Evolutionary conservation across 2,329 filamentous ascomycete species (phyloP), one percentile per base, ranked within the genome.

Genomic region (Stylonectria norvegica): DNA sequence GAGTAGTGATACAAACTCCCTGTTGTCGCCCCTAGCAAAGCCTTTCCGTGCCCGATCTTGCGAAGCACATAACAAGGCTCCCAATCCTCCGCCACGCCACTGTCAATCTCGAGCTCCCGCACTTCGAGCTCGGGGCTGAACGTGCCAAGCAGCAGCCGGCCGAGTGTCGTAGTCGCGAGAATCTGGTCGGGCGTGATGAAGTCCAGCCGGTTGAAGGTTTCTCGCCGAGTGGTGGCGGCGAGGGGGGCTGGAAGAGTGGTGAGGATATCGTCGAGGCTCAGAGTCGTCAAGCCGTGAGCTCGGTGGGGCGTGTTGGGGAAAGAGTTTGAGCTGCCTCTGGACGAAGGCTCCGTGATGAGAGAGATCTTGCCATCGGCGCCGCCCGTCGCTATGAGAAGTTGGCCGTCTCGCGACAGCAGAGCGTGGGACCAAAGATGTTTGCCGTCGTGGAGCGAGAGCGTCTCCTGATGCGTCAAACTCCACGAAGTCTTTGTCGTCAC

Each of bases 341-440:
- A 36, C 8, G 29, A 34, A 4, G 43, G 40, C 10, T 40, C 40
- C n/a, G 38, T 47, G 23, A 76, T 66, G n/a, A 79, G 52, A 3
- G 72, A 70, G 28, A 84, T 73, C 48, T 74, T 79, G 12, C 89
- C 85, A 64, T 98, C 93, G 9, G 87, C 85, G n/a, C 88, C 93
- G 10, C 93, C 93, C 2, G 86, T 89, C 4, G 78, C 81, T 15
- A 89, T 62, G 2, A 73, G 47, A 1, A 70, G 61, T 11, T 61
- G 50, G 1, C 59, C 53, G 2, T 57, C 52, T 43, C 49, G 43
- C 19, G 41, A 41, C 3, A 62, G 51, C 6, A 75, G 45, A 10
- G 78, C 79, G 25, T 81, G 73, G 0, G 89, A 83, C 90, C 91
- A 97, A 5, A 97, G 81, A 58, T 96, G 89, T 63, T 96, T 98